phyloP scores from a whole-genome alignment of 805 yeast species.

The Isabelozyma heimii region DNA sequence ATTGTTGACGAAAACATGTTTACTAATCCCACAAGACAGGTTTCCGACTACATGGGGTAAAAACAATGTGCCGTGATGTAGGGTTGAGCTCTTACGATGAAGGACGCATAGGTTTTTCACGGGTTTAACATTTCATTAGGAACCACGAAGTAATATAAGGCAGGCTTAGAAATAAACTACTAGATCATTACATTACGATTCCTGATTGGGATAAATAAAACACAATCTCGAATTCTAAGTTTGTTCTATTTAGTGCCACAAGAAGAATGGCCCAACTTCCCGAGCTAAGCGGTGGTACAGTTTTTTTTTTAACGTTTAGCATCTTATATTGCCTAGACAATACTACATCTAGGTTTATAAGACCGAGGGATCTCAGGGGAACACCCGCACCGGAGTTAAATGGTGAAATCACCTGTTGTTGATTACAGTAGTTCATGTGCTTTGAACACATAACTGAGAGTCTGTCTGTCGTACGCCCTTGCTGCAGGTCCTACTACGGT shows the following conservation, averaged over 20 bases:
- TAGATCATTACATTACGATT: not conserved
- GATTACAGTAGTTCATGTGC: no score
- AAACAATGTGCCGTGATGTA: not conserved
- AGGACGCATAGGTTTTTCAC: no score
- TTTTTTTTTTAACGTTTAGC: no score
- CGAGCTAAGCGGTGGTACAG: not conserved
- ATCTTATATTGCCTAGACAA: no score
- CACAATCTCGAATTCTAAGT: not conserved
- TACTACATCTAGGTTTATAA: no score
- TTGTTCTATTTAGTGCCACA: not conserved
- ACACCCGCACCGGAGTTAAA: no score
- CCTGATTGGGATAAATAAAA: not conserved
- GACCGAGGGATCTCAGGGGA: no score
- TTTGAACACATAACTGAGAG: no score
- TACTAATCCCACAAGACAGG: not conserved
- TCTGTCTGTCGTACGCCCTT: no score
- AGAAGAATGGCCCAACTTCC: not conserved
- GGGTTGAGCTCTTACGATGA: not conserved
- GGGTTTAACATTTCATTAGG: not conserved
- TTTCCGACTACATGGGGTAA: not conserved
- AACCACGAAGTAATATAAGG: not conserved
- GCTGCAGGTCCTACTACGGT: no score
- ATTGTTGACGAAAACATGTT: not conserved
- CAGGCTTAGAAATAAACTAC: not conserved
- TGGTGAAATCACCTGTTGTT: no score